Base-by-base conservation (phyloP, 2,329 filamentous ascomycete genomes). In the Penicillium frequentans region DNA sequence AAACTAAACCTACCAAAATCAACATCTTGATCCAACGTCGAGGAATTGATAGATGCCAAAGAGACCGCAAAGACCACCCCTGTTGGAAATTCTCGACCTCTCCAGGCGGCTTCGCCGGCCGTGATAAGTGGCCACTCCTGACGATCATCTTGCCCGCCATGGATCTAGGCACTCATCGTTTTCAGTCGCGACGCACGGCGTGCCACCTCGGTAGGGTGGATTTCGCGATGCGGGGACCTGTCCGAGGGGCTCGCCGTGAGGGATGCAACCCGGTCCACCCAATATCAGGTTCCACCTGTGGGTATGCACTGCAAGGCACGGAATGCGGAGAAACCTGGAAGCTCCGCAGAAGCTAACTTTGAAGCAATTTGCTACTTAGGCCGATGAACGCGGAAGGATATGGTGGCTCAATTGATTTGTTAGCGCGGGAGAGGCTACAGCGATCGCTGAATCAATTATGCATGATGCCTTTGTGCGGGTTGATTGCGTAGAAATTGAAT, bases 1-100 rank as follows among this genome's bases (percentile, higher is more conserved):
- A 59, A 24, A 64, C 24, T 16, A 67, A 51, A 47, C 53, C 62
- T 21, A 67, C 43, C 10, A 64, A 39, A 52, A 58, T 7, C 42
- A 66, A 48, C 64, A 67, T 67, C 45, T 63, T 66, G 29, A 63
- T 42, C 61, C 63, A 66, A 33, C 61, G 64, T 60, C 61, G 63
- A 58, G 61, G 59, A 51, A 63, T 42, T 27, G 35, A 57, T 39
- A 54, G 47, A 59, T 58, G 46, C 61, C 58, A 61, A 50, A 64
- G 33, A 56, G 11, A 50, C 46, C 56, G 48, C 37, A 59, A 53
- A 59, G 47, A 54, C 56, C 59, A 58, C 57, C 50, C 53, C 44
- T 58, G 53, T 56, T 49, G 61, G 58, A 55, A 55, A 44, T 61
- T 52, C 44, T 61, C 57, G 44, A 49, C 49, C 33, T 49, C 5